Percentiles rank a stretch among this genome's conserved stretches.
These are phyloP conservation scores for Paraphaeosphaeria minitans DNA, from an alignment of 2,329 filamentous ascomycete species.

Conservation along the genomic window DNA sequence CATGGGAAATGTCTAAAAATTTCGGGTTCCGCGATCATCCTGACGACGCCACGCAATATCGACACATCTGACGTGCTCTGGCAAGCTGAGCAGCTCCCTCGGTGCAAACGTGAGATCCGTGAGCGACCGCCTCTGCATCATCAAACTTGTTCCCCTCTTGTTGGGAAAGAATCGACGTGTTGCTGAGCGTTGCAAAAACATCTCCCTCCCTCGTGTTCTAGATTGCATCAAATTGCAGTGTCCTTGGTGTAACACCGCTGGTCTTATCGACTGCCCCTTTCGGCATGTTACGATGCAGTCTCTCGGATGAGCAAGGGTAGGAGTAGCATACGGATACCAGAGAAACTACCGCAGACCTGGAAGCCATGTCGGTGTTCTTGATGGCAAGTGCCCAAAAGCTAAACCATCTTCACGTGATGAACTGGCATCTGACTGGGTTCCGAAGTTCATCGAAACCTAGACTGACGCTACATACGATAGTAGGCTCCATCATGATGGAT, in stretches of 20 bases:
- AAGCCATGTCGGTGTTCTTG: neutral
- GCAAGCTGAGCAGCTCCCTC: neutral
- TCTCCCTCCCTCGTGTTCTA: neutral
- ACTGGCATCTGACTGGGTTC: neutral
- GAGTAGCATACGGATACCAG: neutral
- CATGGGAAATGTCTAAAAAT: neutral
- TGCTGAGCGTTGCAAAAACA: neutral
- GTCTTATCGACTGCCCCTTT: conserved; percentile 1
- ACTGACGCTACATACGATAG: too few species aligned
- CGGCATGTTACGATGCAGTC: neutral
- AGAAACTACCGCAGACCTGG: neutral
- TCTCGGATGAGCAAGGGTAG: neutral
- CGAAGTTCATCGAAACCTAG: too few species aligned
- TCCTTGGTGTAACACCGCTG: neutral
- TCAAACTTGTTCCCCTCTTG: neutral
- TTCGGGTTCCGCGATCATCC: neutral
- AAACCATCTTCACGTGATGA: neutral
- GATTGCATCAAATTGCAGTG: neutral
- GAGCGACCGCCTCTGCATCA: neutral
- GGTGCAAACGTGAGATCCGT: neutral
- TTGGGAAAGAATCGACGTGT: neutral
- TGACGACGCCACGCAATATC: neutral
- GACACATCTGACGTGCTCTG: neutral
- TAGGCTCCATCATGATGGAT: too few species aligned
- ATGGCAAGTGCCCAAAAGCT: too few species aligned